These are phyloP conservation scores for Vanderwaltozyma polyspora DNA, from an alignment of 805 yeast species.

Conservation along the genomic window DNA sequence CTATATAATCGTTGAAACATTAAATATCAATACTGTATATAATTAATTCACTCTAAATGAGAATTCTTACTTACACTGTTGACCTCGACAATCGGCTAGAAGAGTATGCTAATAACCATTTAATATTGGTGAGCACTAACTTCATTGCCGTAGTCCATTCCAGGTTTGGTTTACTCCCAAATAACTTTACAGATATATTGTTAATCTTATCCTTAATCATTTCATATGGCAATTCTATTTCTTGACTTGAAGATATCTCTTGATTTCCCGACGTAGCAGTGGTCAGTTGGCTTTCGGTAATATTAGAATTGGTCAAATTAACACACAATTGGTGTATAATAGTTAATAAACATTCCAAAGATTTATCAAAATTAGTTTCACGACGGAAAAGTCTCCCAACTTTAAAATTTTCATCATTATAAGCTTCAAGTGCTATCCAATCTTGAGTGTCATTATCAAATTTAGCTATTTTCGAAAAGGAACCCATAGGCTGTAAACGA, in stretches of 20 bases:
- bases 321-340: constrained; percentile 18
- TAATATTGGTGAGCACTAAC: constrained; percentile 63
- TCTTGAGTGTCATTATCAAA: constrained; percentile 27
- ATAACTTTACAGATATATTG: constrained; percentile 60
- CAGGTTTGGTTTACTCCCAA: constrained; percentile 49
- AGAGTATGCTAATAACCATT: constrained; percentile 76
- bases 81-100: constrained; percentile 32
- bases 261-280: neutral
- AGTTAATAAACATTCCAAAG: constrained; percentile 66
- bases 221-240: constrained; percentile 57
- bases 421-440: constrained; percentile 43
- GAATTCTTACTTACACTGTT: no score
- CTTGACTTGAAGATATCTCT: neutral
- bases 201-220: constrained; percentile 68
- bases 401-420: constrained; percentile 61
- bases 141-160: constrained; percentile 91
- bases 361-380: constrained; percentile 66
- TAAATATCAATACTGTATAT: no score
- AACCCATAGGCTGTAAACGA: constrained; percentile 70
- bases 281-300: neutral
- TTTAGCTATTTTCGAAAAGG: constrained; percentile 59
- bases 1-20: no score
- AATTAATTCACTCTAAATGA: no score
- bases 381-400: constrained; percentile 53
- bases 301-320: constrained; percentile 6